phyloP scores from a whole-genome alignment of 2,329 filamentous ascomycete genomes.

The Rhexocercosporidium sp. region DNA sequence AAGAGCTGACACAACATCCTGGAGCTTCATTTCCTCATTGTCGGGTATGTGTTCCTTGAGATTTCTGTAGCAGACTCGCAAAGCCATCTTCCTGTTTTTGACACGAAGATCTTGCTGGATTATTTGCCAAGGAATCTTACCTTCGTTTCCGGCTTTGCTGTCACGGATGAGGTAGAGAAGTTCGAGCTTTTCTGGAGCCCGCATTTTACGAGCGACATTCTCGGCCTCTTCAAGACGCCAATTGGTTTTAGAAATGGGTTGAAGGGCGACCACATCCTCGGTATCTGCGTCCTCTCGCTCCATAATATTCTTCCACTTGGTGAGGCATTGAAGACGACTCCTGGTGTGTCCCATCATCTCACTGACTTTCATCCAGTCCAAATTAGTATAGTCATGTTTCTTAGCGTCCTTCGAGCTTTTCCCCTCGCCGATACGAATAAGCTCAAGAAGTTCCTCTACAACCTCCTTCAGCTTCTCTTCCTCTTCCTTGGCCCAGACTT shows the following conservation, averaged over 20 bases:
- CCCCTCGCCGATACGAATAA: constrained; percentile 49
- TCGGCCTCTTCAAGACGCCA: constrained; percentile 52
- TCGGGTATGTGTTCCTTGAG: constrained; percentile 37
- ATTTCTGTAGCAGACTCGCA: constrained; percentile 38
- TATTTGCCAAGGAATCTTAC: constrained; percentile 55
- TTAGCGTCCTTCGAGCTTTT: constrained; percentile 42
- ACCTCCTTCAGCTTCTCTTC: constrained; percentile 50
- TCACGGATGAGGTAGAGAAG: constrained; percentile 52
- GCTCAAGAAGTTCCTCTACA: constrained; percentile 58
- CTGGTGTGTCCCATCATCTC: constrained; percentile 64
- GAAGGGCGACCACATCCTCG: constrained; percentile 25
- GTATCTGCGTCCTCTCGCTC: constrained; percentile 36
- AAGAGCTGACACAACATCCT: constrained; percentile 35
- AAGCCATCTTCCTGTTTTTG: constrained; percentile 43
- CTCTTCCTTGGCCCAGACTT: constrained; percentile 66
- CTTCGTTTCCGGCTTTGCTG: constrained; percentile 48
- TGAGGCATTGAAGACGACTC: constrained; percentile 69
- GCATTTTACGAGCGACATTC: constrained; percentile 49
- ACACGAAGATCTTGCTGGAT: constrained; percentile 50
- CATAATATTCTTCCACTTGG: constrained; percentile 63
- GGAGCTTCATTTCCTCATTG: constrained; percentile 38
- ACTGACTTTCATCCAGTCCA: constrained; percentile 71
- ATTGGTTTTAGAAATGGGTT: constrained; percentile 41
- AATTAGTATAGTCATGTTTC: constrained; percentile 53
- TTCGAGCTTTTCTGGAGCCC: constrained; percentile 50